Percentiles rank a stretch among this genome's conserved stretches.
These are phyloP conservation scores for Nakazawaea holstii DNA, from an alignment of 805 yeast species.

Conservation along the genomic window DNA sequence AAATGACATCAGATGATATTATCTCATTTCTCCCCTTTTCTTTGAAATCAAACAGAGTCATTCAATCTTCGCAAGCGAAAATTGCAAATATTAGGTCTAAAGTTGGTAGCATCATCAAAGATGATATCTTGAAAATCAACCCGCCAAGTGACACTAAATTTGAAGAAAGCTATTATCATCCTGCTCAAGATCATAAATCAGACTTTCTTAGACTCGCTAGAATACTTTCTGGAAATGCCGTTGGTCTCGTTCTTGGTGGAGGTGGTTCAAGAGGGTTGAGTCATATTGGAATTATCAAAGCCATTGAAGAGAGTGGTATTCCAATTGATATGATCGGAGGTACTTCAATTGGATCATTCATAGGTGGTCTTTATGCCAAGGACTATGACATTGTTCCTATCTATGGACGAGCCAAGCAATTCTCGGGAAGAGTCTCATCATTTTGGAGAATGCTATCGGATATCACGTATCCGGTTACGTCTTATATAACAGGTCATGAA, in stretches of 20 bases:
- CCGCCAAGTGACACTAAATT: not conserved
- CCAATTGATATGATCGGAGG: conserved; percentile 96
- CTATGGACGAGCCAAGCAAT: conserved; percentile 83
- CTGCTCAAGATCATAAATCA: conserved; percentile 59
- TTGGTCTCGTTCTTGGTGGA: conserved; percentile 93
- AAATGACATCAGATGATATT: conserved; percentile 5
- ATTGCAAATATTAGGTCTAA: conserved; percentile 11
- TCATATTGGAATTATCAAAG: conserved; percentile 87
- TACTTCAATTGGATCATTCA: conserved; percentile 92
- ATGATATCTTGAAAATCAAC: conserved; percentile 19
- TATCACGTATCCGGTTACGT: conserved; percentile 87
- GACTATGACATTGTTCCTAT: conserved; percentile 90
- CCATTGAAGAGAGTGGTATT: conserved; percentile 85
- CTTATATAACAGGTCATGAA: conserved; percentile 96
- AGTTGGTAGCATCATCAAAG: conserved; percentile 16
- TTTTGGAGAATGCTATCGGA: conserved; percentile 83
- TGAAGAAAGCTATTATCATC: conserved; percentile 21
- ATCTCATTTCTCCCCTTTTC: conserved; percentile 2
- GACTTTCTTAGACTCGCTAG: conserved; percentile 90
- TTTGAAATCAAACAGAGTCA: conserved; percentile 2
- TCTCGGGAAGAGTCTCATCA: conserved; percentile 76
- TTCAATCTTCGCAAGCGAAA: conserved; percentile 11
- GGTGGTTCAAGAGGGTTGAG: conserved; percentile 97
- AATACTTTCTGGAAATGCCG: conserved; percentile 85
- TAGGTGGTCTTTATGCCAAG: conserved; percentile 91